phyloP scores from a whole-genome alignment of 331 rosid species.

The Quercus tomentella region DNA sequence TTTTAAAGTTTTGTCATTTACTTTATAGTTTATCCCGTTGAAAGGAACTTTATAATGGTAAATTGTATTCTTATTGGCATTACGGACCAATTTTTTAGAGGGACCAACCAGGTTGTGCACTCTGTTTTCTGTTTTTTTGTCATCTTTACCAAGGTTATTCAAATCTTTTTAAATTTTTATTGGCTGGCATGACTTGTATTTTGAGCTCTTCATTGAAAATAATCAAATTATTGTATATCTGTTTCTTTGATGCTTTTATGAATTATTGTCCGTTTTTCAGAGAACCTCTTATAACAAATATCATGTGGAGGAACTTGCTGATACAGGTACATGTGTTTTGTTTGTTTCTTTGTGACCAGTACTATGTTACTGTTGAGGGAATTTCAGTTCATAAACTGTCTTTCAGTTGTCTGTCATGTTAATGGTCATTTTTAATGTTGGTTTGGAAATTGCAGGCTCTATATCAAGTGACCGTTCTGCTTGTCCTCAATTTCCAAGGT shows the following conservation, averaged over 20 bases:
- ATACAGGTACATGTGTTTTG: conserved; percentile 59
- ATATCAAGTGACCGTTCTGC: conserved; percentile 80
- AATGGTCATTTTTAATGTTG: not conserved
- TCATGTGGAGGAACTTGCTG: conserved; percentile 93
- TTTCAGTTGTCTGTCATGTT: not conserved
- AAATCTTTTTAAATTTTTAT: not conserved
- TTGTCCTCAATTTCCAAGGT: conserved; percentile 68
- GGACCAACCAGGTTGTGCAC: not conserved
- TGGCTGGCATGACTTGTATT: not conserved
- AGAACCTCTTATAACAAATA: conserved; percentile 79
- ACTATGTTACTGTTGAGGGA: not conserved
- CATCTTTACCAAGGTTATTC: not conserved
- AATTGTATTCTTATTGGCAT: not conserved
- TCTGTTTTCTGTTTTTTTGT: not conserved
- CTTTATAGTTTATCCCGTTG: not conserved
- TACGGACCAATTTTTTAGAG: not conserved
- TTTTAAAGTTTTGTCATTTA: not conserved
- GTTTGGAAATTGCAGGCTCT: conserved; percentile 54
- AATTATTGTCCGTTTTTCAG: conserved; percentile 40
- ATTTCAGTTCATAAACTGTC: not conserved
- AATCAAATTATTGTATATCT: not conserved
- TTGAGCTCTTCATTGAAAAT: not conserved
- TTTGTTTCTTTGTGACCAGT: not conserved
- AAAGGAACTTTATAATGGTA: not conserved
- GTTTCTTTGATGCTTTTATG: conserved; percentile 9